A percentile compares a stretch with the other conserved stretches of the same genome.
Evolutionary conservation across 75 land plant genomes (phyloP).

Genomic region (Adiantum capillusveneris): DNA sequence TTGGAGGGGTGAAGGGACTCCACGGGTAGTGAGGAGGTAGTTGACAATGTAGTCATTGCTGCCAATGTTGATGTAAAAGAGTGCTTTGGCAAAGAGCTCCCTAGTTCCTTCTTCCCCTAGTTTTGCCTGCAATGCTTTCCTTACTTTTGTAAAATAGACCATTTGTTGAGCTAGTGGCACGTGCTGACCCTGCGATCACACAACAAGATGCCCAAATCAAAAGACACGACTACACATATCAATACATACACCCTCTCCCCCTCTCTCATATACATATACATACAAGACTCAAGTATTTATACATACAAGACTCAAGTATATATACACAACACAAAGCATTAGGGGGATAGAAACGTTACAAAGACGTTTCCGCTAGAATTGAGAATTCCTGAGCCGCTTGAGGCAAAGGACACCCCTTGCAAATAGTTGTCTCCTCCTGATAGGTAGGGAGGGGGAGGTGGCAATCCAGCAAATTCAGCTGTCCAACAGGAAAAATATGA

Average conservation of each 20-base stretch:
- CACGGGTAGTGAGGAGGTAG: not conserved
- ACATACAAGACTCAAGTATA: not conserved
- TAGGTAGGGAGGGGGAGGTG: conserved; percentile 14
- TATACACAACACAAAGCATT: not conserved
- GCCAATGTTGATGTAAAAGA: conserved; percentile 11
- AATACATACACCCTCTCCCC: not conserved
- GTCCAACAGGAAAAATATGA: too few relatives aligned
- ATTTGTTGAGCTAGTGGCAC: conserved; percentile 10
- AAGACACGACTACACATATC: not conserved
- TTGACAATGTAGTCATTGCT: conserved; percentile 12
- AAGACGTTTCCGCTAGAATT: conserved; percentile 27
- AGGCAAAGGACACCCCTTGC: conserved; percentile 26
- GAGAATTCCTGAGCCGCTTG: conserved; percentile 31
- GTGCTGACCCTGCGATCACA: conserved; percentile 12
- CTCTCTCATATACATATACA: not conserved
- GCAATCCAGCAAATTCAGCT: conserved; percentile 8
- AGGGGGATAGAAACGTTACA: conserved; percentile 9
- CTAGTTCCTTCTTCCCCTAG: conserved; percentile 1
- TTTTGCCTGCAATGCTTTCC: not conserved
- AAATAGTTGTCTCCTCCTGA: conserved; percentile 9
- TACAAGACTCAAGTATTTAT: not conserved
- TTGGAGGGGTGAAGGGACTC: not conserved
- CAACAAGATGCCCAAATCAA: too few relatives aligned
- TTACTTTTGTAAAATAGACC: conserved; percentile 3
- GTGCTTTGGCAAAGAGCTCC: conserved; percentile 7